Percentiles rank a stretch among this genome's conserved stretches.
These are phyloP conservation scores for Boletus sensibilis DNA, from an alignment of 768 basidiomycete species.

Conservation along the genomic window DNA sequence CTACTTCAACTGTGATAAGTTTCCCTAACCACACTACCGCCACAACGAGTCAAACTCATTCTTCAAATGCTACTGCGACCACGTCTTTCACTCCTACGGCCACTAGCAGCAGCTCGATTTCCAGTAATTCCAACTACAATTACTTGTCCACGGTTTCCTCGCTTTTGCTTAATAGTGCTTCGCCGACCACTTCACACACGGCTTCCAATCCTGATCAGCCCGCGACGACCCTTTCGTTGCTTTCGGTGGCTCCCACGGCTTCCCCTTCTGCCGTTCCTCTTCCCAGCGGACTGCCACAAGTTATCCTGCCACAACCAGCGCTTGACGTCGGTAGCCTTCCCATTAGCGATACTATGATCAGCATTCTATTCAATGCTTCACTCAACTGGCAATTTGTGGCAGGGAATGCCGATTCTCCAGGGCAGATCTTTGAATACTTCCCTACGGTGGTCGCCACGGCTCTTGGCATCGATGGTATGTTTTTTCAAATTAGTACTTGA, in stretches of 20 bases:
- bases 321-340: slow-evolving; percentile 32
- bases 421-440: slow-evolving; percentile 75
- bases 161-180: slow-evolving; percentile 31
- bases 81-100: slow-evolving; percentile 8
- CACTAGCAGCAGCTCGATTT: slow-evolving; percentile 13
- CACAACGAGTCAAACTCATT: neutral
- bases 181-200: slow-evolving; percentile 25
- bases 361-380: slow-evolving; percentile 56
- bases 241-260: slow-evolving; percentile 21
- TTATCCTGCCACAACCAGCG: slow-evolving; percentile 49
- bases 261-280: slow-evolving; percentile 38
- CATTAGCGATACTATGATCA: slow-evolving; percentile 50
- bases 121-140: slow-evolving; percentile 30
- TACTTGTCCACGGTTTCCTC: slow-evolving; percentile 36
- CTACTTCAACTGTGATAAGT: slow-evolving; percentile 29
- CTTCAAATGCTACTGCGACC: slow-evolving; percentile 5
- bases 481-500: neutral
- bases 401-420: slow-evolving; percentile 50
- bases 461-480: slow-evolving; percentile 44
- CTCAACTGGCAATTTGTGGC: slow-evolving; percentile 76
- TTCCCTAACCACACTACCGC: slow-evolving; percentile 27
- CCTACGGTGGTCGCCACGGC: slow-evolving; percentile 51
- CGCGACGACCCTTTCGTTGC: slow-evolving; percentile 29
- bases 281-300: slow-evolving; percentile 57
- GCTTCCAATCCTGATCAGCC: slow-evolving; percentile 40